Base-by-base conservation (phyloP, 768 basidiomycete species). In the Naematelia aurantialba region DNA sequence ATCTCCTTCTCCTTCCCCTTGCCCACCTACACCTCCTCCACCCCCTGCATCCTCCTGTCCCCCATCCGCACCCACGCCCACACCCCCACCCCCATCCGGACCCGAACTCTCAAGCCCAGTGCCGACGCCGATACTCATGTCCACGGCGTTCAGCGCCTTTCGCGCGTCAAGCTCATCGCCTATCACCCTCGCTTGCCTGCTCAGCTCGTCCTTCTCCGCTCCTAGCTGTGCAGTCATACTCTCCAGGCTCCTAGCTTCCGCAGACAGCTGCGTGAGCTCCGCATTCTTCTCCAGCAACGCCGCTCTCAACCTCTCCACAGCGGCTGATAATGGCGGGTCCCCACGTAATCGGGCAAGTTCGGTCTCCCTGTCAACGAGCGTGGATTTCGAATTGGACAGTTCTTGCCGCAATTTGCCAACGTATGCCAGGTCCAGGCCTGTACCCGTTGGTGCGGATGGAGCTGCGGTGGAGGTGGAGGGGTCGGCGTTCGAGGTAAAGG, bases 321-420 rank as follows among this genome's bases (percentile, higher is more conserved):
- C 17, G 34, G 34, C 17, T 39, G 34, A 39, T 39, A 17, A 17
- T 39, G 34, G 8, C 8, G 34, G 17, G 17, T 39, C 34, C 8
- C 34, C 34, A 39, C 34, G 34, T 8, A 39, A 17, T 8, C 34
- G 34, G 14, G 27, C 52, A 22, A 66, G 46, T 21, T 64, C 61
- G n/a, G 61, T 10, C 5, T 65, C 55, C 12, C 56, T 57, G 14
- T 64, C 52, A 19, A 69, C 24, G 14, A 66, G 52, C 2, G 55
- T 34, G 14, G 34, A 26, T 47, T 67, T 65, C 27, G 55, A 50
- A 14, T 51, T 29, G 22, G 39, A 13, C 4, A 72, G 57, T 46
- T 72, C 68, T 21, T 31, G 52, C 4, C 58, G 59, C 2, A 72
- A 34, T 50, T 65, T 67, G 25, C 12, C 10, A 17, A 66, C 50